A percentile compares a stretch with the other conserved stretches of the same genome.
Evolutionary conservation across 306 rosid species (phyloP).

Genomic region (Rubus parviflorus): DNA sequence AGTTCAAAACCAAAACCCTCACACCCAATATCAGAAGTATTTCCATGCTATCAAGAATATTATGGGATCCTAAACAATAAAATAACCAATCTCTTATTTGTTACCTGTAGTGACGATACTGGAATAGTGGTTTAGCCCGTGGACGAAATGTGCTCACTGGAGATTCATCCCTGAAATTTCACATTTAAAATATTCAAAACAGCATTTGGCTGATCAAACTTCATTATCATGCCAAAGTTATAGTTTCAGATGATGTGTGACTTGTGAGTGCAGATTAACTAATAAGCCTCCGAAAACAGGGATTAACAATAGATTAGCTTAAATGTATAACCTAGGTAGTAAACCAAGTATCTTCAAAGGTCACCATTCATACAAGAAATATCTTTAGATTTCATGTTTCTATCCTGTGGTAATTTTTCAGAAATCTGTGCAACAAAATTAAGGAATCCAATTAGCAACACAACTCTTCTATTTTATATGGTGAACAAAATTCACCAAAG

Average conservation of each 20-base stretch:
- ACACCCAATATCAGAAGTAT: background rate
- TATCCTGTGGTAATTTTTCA: background rate
- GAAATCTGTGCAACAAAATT: background rate
- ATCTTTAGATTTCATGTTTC: constrained; percentile 1
- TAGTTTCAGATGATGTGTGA: background rate
- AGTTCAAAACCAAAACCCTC: too few species aligned
- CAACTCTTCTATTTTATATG: background rate
- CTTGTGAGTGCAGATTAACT: background rate
- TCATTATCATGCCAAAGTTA: constrained; percentile 11
- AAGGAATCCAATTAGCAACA: background rate
- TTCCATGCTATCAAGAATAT: background rate
- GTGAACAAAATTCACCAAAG: constrained; percentile 13
- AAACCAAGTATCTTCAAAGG: constrained; percentile 6
- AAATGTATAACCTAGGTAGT: background rate
- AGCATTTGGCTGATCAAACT: constrained; percentile 18
- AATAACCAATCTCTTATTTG: constrained; percentile 1
- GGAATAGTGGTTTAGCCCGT: constrained; percentile 84
- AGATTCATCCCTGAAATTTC: constrained; percentile 79
- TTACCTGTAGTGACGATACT: constrained; percentile 98
- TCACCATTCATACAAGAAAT: background rate
- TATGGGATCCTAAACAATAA: background rate
- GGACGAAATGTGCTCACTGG: constrained; percentile 87
- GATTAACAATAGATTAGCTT: background rate
- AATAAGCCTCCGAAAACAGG: background rate
- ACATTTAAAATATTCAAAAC: constrained; percentile 14